phyloP scores from a whole-genome alignment of 2,329 filamentous ascomycete species.

The Microascus cirrosus region DNA sequence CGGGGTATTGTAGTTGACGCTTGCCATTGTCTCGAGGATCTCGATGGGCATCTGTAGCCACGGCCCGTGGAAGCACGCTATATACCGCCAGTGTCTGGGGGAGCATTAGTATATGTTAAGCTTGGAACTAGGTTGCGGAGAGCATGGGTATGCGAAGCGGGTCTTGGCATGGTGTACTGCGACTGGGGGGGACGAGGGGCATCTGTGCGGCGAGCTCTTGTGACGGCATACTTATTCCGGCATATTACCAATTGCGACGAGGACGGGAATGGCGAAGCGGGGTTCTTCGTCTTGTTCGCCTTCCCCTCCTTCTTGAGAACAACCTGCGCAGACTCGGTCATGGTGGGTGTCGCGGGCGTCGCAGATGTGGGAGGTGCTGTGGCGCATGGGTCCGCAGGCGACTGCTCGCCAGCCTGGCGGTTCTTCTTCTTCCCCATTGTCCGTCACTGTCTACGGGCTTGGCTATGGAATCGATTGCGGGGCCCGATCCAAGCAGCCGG shows the following conservation, averaged over 20 bases:
- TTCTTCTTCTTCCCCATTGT: not conserved
- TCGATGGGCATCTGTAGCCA: constrained; percentile 74
- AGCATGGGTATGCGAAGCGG: not conserved
- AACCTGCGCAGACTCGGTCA: not conserved
- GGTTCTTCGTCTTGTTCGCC: not conserved
- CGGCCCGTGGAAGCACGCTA: constrained; percentile 72
- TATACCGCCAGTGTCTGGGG: constrained; percentile 70
- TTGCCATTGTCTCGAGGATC: constrained; percentile 66
- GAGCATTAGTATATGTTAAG: not conserved
- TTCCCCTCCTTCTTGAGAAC: not conserved
- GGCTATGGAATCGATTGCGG: not conserved
- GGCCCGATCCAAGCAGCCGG: not conserved
- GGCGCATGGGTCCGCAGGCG: not conserved
- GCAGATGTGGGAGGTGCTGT: not conserved
- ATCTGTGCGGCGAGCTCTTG: not conserved
- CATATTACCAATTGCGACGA: constrained; percentile 4
- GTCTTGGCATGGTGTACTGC: not conserved
- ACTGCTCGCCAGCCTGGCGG: not conserved
- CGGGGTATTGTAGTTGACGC: constrained; percentile 68
- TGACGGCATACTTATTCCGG: constrained; percentile 1
- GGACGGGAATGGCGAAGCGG: not conserved
- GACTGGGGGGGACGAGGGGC: not conserved
- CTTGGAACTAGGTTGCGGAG: not conserved
- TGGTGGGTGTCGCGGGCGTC: not conserved
- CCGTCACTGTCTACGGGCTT: not conserved